phyloP scores from a whole-genome alignment of 164 flowering plant genomes.

The Cinnamomum micranthum region DNA sequence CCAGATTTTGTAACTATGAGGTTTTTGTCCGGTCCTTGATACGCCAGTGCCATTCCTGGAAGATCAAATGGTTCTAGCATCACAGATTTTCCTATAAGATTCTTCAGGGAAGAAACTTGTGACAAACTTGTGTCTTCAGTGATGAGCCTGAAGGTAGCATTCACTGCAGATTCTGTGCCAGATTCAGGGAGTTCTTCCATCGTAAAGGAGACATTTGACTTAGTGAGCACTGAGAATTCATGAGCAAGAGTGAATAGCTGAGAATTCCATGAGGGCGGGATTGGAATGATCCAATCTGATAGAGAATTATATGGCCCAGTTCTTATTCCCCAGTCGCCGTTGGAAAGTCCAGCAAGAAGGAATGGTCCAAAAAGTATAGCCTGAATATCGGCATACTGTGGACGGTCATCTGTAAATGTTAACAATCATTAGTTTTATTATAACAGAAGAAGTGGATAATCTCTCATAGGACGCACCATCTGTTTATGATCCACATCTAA shows the following conservation, averaged over 20 bases:
- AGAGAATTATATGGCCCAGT: slow-evolving; percentile 29
- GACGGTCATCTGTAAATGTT: slow-evolving; percentile 65
- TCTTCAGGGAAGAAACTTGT: slow-evolving; percentile 14
- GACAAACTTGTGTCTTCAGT: slow-evolving; percentile 18
- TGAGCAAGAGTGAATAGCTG: slow-evolving; percentile 56
- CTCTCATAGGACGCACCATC: no score
- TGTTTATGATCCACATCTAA: no score
- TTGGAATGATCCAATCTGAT: slow-evolving; percentile 58
- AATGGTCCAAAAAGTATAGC: slow-evolving; percentile 92
- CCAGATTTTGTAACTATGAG: slow-evolving; percentile 10
- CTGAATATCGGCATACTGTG: slow-evolving; percentile 53
- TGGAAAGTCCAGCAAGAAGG: slow-evolving; percentile 65
- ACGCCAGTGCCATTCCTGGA: slow-evolving; percentile 26
- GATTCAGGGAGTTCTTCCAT: slow-evolving; percentile 46
- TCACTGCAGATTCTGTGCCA: slow-evolving; percentile 49
- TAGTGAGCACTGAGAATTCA: slow-evolving; percentile 32
- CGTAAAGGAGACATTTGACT: slow-evolving; percentile 35
- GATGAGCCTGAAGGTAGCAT: slow-evolving; percentile 73
- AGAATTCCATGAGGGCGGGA: slow-evolving; percentile 49
- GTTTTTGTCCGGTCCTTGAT: slow-evolving; percentile 12
- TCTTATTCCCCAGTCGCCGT: slow-evolving; percentile 50
- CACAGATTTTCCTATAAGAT: slow-evolving; percentile 25
- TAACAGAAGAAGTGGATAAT: slow-evolving; percentile 22
- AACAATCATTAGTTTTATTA: slow-evolving; percentile 10
- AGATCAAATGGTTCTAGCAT: slow-evolving; percentile 30